A percentile compares a stretch with the other conserved stretches of the same genome.
Conservation (phyloP, 2,329 filamentous ascomycete species). For the Ambrosiella cleistominuta region DNA sequence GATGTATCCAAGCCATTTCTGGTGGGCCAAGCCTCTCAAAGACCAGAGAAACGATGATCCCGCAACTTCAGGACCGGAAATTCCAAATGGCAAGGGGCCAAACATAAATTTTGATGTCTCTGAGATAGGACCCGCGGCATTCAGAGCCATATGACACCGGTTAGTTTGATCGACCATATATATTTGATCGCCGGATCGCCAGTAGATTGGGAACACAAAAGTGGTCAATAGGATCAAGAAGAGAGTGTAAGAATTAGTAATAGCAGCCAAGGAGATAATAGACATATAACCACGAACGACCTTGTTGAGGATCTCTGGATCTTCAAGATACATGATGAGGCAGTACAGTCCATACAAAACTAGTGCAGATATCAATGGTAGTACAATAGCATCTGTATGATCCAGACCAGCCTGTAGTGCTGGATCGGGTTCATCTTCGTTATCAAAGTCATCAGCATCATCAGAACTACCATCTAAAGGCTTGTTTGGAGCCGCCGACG, state of each 20-base stretch:
- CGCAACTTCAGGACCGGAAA: neutral
- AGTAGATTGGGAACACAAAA: constrained; percentile 57
- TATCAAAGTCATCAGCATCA: constrained; percentile 21
- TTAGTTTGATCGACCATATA: constrained; percentile 24
- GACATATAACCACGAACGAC: constrained; percentile 74
- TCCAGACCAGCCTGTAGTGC: constrained; percentile 24
- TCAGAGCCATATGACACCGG: constrained; percentile 10
- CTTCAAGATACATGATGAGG: constrained; percentile 73
- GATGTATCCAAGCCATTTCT: constrained; percentile 33
- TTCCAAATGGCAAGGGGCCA: constrained; percentile 18
- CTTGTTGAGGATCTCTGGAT: constrained; percentile 65
- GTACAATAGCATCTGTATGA: constrained; percentile 65
- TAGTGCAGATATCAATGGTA: constrained; percentile 59
- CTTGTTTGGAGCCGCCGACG: constrained; percentile 48
- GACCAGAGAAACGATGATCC: constrained; percentile 25
- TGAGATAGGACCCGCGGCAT: constrained; percentile 8
- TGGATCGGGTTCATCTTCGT: constrained; percentile 32
- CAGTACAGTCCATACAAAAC: constrained; percentile 66
- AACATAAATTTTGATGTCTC: constrained; percentile 12
- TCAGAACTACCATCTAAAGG: constrained; percentile 13
- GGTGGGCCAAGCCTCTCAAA: constrained; percentile 30
- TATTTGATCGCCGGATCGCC: constrained; percentile 24
- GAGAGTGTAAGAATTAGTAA: constrained; percentile 60
- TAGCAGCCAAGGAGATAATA: constrained; percentile 57
- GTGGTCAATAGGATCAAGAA: constrained; percentile 43